A percentile compares a stretch with the other conserved stretches of the same genome.
Evolutionary conservation across 768 basidiomycete species (phyloP).

Genomic region (Sarcodon sp.): DNA sequence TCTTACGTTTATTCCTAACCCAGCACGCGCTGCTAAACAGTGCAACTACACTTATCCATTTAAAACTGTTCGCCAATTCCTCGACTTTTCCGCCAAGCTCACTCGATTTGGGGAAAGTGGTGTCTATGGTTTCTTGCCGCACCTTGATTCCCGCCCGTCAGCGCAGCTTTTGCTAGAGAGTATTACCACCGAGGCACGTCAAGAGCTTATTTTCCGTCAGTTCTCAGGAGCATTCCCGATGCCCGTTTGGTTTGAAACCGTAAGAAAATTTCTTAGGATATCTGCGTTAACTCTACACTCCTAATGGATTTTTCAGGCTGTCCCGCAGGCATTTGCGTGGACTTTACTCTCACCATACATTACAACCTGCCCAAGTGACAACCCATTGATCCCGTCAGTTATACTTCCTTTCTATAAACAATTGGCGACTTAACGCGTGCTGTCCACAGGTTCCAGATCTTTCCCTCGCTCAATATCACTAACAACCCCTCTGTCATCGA

Average conservation of each 20-base stretch:
- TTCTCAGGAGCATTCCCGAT: constrained; percentile 49
- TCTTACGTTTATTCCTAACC: constrained; percentile 8
- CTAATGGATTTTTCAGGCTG: constrained; percentile 17
- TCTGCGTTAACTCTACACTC: background rate
- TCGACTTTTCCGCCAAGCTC: constrained; percentile 37
- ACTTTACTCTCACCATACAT: constrained; percentile 43
- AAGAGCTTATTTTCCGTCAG: constrained; percentile 56
- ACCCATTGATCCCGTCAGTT: constrained; percentile 17
- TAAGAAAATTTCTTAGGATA: background rate
- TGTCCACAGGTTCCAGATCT: constrained; percentile 35
- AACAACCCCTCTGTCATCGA: too few relatives aligned
- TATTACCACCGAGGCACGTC: constrained; percentile 49
- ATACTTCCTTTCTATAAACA: too few relatives aligned
- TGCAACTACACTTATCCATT: constrained; percentile 49
- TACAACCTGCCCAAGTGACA: constrained; percentile 35
- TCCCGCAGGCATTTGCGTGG: constrained; percentile 54
- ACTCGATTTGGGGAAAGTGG: constrained; percentile 46
- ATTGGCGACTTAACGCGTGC: too few relatives aligned
- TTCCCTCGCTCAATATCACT: constrained; percentile 38
- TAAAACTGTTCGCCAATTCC: constrained; percentile 39
- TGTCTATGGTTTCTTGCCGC: constrained; percentile 51
- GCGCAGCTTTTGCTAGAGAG: constrained; percentile 41
- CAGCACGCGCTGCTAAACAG: constrained; percentile 27
- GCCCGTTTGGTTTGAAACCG: constrained; percentile 21
- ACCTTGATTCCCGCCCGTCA: constrained; percentile 41